Conservation (phyloP, 2,329 filamentous ascomycete species). For the Fusarium illudens region DNA sequence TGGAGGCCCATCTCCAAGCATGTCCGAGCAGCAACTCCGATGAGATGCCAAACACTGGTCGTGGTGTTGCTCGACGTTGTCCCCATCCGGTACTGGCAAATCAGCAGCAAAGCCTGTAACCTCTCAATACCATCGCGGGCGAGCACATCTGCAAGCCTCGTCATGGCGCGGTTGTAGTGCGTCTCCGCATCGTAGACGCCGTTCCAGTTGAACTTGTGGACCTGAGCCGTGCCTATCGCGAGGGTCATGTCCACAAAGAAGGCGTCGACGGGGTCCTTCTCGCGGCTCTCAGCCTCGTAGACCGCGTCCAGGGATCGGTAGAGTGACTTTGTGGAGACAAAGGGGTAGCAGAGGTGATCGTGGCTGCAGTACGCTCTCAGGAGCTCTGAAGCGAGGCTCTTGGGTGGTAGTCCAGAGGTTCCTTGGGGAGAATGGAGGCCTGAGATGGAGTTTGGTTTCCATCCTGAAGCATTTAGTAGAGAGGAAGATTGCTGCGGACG, state of each 20-base stretch:
- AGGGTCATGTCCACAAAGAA: conserved; percentile 56
- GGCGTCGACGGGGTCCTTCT: conserved; percentile 42
- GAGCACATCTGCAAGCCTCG: conserved; percentile 49
- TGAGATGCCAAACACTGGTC: conserved; percentile 55
- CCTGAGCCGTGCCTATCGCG: conserved; percentile 53
- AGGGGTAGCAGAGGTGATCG: conserved; percentile 54
- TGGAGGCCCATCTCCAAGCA: conserved; percentile 54
- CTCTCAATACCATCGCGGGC: conserved; percentile 47
- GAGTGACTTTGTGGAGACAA: conserved; percentile 46
- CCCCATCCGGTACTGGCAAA: conserved; percentile 54
- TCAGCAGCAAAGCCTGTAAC: conserved; percentile 52
- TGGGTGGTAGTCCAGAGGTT: conserved; percentile 44
- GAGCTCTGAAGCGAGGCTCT: conserved; percentile 47
- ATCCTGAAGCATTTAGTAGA: conserved; percentile 13
- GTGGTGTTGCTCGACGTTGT: conserved; percentile 51
- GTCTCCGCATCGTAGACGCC: conserved; percentile 53
- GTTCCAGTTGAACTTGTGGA: conserved; percentile 56
- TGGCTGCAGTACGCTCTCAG: conserved; percentile 54
- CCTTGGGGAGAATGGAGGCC: conserved; percentile 6
- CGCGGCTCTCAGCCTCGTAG: conserved; percentile 40
- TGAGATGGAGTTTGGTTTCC: conserved; percentile 22
- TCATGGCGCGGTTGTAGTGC: conserved; percentile 51
- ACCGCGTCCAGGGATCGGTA: conserved; percentile 42
- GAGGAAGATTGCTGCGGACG: conserved; percentile 22
- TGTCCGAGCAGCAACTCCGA: conserved; percentile 52